Percentiles rank a stretch among this genome's conserved stretches.
Evolutionary conservation across 2,329 filamentous ascomycete species (phyloP).

Genomic region (Pleoardoris graminearum): DNA sequence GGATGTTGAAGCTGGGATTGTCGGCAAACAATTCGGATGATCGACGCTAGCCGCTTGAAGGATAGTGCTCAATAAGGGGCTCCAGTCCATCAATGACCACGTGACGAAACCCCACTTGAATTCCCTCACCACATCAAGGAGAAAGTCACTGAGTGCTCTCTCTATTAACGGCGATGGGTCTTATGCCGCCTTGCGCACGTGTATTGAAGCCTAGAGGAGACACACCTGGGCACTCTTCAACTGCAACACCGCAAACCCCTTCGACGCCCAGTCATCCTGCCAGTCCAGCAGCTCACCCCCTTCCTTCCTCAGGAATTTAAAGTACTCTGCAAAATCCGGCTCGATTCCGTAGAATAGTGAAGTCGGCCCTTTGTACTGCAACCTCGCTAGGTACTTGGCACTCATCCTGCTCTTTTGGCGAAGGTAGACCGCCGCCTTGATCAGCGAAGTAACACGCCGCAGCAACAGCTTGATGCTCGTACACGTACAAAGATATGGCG

Average conservation of each 20-base stretch:
- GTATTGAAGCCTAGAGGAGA: too few species aligned
- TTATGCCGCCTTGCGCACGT: too few species aligned
- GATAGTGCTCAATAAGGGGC: too few species aligned
- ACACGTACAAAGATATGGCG: constrained; percentile 17
- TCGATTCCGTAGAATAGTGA: constrained; percentile 17
- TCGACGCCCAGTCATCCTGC: constrained; percentile 15
- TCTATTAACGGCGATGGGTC: too few species aligned
- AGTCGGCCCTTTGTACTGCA: constrained; percentile 12
- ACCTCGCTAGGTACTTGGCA: constrained; percentile 12
- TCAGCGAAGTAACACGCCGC: constrained; percentile 16
- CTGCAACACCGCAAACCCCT: constrained; percentile 14
- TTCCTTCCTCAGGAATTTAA: constrained; percentile 12
- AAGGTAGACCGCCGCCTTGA: constrained; percentile 10
- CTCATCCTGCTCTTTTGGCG: constrained; percentile 3
- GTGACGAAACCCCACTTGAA: too few species aligned
- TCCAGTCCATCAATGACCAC: too few species aligned
- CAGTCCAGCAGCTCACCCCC: constrained; percentile 16
- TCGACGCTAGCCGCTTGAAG: too few species aligned
- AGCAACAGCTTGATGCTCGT: constrained; percentile 23
- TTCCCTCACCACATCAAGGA: too few species aligned
- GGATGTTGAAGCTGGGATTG: too few species aligned
- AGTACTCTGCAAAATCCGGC: constrained; percentile 20
- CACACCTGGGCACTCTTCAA: too few species aligned
- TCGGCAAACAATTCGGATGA: too few species aligned
- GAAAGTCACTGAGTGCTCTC: too few species aligned